Evolutionary conservation across 2,329 filamentous ascomycete genomes (phyloP).

Genomic region (Passalora sequoiae): DNA sequence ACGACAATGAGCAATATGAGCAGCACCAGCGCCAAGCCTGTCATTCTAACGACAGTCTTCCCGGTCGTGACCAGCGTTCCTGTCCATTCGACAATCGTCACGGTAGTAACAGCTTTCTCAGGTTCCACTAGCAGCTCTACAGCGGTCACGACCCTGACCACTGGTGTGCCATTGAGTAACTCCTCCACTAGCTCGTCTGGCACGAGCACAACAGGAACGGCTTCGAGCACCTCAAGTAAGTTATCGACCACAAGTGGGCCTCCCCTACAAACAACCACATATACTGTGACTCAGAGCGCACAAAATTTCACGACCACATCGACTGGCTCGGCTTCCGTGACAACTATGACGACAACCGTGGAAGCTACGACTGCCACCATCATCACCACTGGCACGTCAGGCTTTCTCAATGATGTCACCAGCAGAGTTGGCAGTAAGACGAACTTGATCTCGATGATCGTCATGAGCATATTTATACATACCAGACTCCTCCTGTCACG

Average conservation of each 20-base stretch:
- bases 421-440: neutral
- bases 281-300: neutral
- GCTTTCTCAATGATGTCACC: neutral
- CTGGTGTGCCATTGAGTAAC: neutral
- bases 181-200: no score
- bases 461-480: neutral
- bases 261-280: neutral
- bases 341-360: neutral
- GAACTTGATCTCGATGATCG: neutral
- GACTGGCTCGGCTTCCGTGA: neutral
- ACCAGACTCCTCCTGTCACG: neutral
- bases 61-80: slow-evolving; percentile 12
- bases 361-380: neutral
- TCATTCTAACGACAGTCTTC: slow-evolving; percentile 9
- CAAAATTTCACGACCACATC: neutral
- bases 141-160: neutral
- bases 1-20: slow-evolving; percentile 3
- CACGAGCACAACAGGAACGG: neutral
- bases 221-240: neutral
- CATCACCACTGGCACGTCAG: neutral
- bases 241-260: neutral
- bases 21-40: slow-evolving; percentile 6
- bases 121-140: slow-evolving; percentile 7
- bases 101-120: slow-evolving; percentile 16
- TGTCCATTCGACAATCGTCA: slow-evolving; percentile 9